A percentile compares a stretch with the other conserved stretches of the same genome.
These are phyloP conservation scores for Xylaria castorea DNA, from an alignment of 495 filamentous ascomycete genomes.

Conservation along the genomic window DNA sequence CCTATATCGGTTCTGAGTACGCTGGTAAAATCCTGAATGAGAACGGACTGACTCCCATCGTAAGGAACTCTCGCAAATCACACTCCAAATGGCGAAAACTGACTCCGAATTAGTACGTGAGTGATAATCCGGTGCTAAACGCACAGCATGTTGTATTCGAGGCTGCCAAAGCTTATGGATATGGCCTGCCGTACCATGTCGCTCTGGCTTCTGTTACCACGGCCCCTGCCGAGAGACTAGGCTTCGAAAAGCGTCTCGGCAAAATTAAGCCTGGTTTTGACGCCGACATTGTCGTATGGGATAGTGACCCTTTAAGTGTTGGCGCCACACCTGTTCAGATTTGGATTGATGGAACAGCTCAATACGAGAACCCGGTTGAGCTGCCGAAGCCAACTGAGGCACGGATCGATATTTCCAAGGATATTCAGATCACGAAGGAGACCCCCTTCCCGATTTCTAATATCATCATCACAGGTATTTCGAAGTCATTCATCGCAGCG, in stretches of 20 bases:
- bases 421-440: conserved; percentile 41
- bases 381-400: conserved; percentile 45
- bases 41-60: conserved; percentile 58
- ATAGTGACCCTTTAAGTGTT: conserved; percentile 66
- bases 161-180: conserved; percentile 65
- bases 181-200: conserved; percentile 65
- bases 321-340: conserved; percentile 68
- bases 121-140: conserved; percentile 57
- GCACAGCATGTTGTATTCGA: conserved; percentile 62
- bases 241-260: conserved; percentile 64
- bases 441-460: conserved; percentile 41
- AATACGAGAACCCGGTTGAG: conserved; percentile 53
- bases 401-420: conserved; percentile 38
- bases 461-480: conserved; percentile 58
- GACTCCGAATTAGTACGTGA: neutral
- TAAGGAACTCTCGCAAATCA: neutral
- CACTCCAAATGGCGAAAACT: neutral
- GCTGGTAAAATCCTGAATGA: conserved; percentile 67
- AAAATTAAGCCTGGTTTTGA: conserved; percentile 68
- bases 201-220: conserved; percentile 67
- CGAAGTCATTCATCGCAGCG: conserved; percentile 45
- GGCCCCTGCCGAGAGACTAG: conserved; percentile 64
- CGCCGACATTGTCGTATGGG: conserved; percentile 72
- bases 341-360: conserved; percentile 67
- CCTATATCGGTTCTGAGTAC: conserved; percentile 63